Conservation (phyloP, 2,329 filamentous ascomycete species). For the Epichloe typhina region DNA sequence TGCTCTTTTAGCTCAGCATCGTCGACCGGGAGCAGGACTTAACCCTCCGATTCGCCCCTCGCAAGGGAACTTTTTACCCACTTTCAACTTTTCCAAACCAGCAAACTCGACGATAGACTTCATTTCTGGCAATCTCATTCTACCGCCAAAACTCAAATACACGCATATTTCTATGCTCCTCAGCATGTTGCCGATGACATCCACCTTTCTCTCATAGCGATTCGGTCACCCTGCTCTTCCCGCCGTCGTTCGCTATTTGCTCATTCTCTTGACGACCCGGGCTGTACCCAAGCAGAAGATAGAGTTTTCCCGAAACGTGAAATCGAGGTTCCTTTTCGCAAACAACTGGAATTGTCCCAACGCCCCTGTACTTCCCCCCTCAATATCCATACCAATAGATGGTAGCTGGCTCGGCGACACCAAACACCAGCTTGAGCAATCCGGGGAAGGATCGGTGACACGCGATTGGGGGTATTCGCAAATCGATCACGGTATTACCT, state of each 20-base stretch:
- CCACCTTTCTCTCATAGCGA: background rate
- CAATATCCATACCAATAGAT: slow-evolving; percentile 7
- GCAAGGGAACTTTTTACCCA: background rate
- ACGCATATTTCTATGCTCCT: background rate
- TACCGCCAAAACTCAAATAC: background rate
- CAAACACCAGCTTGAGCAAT: slow-evolving; percentile 9
- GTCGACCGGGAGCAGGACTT: background rate
- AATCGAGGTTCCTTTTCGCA: background rate
- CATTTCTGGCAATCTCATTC: slow-evolving; percentile 3
- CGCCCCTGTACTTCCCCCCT: background rate
- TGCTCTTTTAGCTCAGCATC: background rate
- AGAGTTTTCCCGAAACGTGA: background rate
- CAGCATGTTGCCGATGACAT: slow-evolving; percentile 1
- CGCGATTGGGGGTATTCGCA: slow-evolving; percentile 8
- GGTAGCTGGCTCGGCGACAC: slow-evolving; percentile 7
- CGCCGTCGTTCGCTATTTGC: background rate
- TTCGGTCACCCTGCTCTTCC: background rate
- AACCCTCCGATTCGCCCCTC: background rate
- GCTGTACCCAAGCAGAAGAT: background rate
- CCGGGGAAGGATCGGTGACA: slow-evolving; percentile 8
- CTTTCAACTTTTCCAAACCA: background rate
- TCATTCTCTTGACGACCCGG: background rate
- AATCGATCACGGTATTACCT: background rate
- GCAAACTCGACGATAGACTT: background rate
- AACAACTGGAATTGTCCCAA: background rate